Base-by-base conservation (phyloP, 225 moss, liverwort and hornwort species). In the Polytrichum formosum region DNA sequence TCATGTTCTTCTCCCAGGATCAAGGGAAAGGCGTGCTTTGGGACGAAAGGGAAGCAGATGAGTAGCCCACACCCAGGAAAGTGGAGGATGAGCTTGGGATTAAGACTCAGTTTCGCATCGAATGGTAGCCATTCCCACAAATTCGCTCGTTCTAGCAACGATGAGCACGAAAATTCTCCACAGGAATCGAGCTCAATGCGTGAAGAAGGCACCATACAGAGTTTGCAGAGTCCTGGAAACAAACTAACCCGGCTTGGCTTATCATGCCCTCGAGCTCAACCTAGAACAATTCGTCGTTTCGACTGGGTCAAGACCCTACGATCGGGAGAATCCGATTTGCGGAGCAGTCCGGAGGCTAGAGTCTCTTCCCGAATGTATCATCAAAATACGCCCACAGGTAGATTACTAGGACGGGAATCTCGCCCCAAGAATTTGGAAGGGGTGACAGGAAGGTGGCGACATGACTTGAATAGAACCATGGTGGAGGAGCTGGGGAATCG, bases 251-350 rank as follows among this genome's bases (percentile, higher is more conserved):
- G 37, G 21, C 63, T 18, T 72, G 67, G 37, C 30, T 27, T 30
- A n/a, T 23, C 46, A 27, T 67, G 72, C 28, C 56, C 69, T 53
- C 73, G 56, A 30, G 58, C 55, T n/a, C 66, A 73, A 58, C 68
- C 64, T 2, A 28, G 69, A 25, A 78, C 65, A 6, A 69, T 7
- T 26, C 68, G 59, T 26, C 69, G 73, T 65, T 78, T 73, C 8
- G 69, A 78, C 37, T 78, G 73, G 78, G 58, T 73, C 53, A 78
- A 73, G 54, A 69, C 64, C 28, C 73, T 78, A 29, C 26, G 78
- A 30, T 73, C 69, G 25, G 69, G 73, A 64, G 73, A 65, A 64
- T 56, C 46, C 1, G 58, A 69, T 25, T 8, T 53, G 20, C 0
- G 60, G 29, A 28, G 59, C 30, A 65, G 59, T 37, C 25, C 30